Base-by-base conservation (phyloP, 2,329 filamentous ascomycete genomes). In the Epichloe brachyelytri region DNA sequence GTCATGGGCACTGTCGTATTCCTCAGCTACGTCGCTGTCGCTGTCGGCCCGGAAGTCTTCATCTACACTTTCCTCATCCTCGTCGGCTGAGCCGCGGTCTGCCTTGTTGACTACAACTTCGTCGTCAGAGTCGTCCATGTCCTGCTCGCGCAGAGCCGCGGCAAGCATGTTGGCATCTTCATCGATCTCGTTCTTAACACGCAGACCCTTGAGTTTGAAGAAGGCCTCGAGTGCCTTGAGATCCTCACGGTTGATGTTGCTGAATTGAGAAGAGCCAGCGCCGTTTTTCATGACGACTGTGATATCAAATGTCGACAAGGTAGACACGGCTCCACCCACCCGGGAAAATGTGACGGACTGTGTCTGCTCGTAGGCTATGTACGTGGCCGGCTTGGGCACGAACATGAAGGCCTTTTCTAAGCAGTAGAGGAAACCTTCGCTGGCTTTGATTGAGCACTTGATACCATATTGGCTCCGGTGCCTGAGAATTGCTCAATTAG, bases 391-490 rank as follows among this genome's bases (percentile, higher is more conserved):
- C 72, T 98, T 98, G 34, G 93, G 93, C 15, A 98, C 93, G 67
- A 98, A 98, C 80, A 98, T 94, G 69, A 98, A 95, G 7, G 90
- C 91, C 71, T 96, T 96, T 70, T 98, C 93, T 58, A 98, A 73
- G 66, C 90, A 96, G 78, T 95, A 98, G 48, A 98, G 75, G 64
- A 95, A 90, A 54, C 94, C 93, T 71, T 98, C 93, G 68, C 94
- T 96, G 50, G 94, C 94, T 72, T 98, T 98, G 80, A 98, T 96
- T n/a, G 90, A 95, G 70, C 93, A 98, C 72, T 98, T 98, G 70
- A 98, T 94, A 53, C 93, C 93, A 59, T 84, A 88, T 68, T 96
- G 90, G 62, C 86, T 82, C 65, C 95, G 89, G 71, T 97, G 93
- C 58, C 86, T 80, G 48, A 39, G 19, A 26, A 15, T 22, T 5